Evolutionary conservation across 139 green algal species (phyloP).

Genomic region (Pedinophyceae sp.): DNA sequence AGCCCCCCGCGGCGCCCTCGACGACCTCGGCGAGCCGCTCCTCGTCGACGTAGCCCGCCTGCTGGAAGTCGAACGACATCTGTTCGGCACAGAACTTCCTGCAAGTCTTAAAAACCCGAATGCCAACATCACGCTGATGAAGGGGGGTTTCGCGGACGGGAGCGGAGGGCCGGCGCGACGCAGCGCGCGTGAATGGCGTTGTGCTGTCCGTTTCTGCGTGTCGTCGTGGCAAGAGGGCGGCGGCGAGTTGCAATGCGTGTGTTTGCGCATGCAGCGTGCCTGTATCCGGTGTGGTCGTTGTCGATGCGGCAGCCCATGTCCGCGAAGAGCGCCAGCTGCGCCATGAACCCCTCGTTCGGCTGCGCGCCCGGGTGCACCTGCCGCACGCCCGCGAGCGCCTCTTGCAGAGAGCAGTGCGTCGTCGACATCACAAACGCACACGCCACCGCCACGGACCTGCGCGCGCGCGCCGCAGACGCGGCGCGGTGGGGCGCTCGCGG

Average conservation of each 20-base stretch:
- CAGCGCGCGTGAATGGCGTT: too few relatives aligned
- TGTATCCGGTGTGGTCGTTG: slow-evolving; percentile 35
- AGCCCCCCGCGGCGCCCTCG: too few relatives aligned
- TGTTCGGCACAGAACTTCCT: slow-evolving; percentile 9
- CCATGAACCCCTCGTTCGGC: slow-evolving; percentile 56
- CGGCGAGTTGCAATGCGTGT: too few relatives aligned
- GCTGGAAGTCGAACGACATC: slow-evolving; percentile 20
- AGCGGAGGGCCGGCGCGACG: too few relatives aligned
- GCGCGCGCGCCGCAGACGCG: neutral
- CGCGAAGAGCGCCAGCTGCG: slow-evolving; percentile 49
- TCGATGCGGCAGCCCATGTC: slow-evolving; percentile 40
- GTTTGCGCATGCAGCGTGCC: too few relatives aligned
- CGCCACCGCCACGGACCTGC: slow-evolving; percentile 14
- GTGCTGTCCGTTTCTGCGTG: too few relatives aligned
- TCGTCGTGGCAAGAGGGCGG: too few relatives aligned
- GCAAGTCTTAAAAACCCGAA: too few relatives aligned
- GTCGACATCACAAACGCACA: slow-evolving; percentile 25
- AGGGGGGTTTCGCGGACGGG: too few relatives aligned
- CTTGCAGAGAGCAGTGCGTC: slow-evolving; percentile 1
- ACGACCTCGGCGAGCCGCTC: slow-evolving; percentile 22
- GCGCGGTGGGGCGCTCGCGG: neutral
- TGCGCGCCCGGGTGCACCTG: slow-evolving; percentile 8
- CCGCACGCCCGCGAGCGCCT: slow-evolving; percentile 8
- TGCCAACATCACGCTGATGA: too few relatives aligned
- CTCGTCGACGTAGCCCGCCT: slow-evolving; percentile 28